Percentiles rank a stretch among this genome's conserved stretches.
Conservation (phyloP, 1,284 basidiomycete species). For the Ceratobasidium papillatum region DNA sequence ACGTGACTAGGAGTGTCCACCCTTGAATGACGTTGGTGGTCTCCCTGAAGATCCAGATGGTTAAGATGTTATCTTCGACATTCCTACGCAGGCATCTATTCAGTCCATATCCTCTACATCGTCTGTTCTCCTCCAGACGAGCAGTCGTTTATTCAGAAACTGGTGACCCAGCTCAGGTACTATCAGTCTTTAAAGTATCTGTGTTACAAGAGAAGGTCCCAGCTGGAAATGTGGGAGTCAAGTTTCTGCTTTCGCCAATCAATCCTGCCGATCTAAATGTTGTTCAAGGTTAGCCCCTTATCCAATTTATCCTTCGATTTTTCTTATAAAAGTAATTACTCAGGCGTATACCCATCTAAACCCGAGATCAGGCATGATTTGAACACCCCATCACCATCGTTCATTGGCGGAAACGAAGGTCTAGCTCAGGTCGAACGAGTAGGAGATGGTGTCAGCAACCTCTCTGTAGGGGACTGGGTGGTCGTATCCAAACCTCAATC, state of each 20-base stretch:
- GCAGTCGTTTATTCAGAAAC: conserved; percentile 70
- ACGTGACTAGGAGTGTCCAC: too few species aligned
- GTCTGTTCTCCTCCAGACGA: conserved; percentile 51
- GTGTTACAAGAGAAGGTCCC: conserved; percentile 61
- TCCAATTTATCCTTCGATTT: conserved; percentile 47
- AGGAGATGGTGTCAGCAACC: conserved; percentile 56
- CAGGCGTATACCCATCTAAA: conserved; percentile 80
- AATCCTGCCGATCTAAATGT: conserved; percentile 72
- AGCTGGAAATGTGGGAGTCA: conserved; percentile 67
- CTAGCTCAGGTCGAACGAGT: conserved; percentile 65
- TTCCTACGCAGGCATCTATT: neutral
- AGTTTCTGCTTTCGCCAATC: conserved; percentile 77
- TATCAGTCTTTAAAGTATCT: conserved; percentile 63
- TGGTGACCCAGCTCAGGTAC: conserved; percentile 68
- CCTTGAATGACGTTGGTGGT: too few species aligned
- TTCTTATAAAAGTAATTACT: conserved; percentile 63
- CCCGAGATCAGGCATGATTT: conserved; percentile 56
- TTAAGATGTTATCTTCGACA: neutral
- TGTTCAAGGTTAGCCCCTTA: conserved; percentile 4
- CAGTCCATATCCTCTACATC: neutral
- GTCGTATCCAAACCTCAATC: conserved; percentile 71
- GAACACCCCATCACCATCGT: conserved; percentile 54
- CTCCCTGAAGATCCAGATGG: too few species aligned
- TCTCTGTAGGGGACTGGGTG: conserved; percentile 75
- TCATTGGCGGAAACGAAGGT: conserved; percentile 82